Conservation (phyloP, 139 green algal genomes). For the Parachlorella kessleri region DNA sequence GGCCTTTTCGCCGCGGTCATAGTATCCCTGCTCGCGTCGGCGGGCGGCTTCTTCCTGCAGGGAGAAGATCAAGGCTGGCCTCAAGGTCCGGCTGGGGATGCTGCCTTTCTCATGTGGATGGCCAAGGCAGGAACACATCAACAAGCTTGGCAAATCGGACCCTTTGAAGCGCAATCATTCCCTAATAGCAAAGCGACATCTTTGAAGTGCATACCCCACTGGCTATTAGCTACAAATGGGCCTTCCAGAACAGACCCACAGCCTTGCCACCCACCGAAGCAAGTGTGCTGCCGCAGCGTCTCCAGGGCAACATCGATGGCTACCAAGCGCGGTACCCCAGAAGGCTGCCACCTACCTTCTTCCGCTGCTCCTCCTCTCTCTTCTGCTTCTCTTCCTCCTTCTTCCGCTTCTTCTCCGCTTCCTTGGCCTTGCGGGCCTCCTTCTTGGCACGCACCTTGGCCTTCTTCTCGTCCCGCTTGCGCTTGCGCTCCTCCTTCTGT, state of each 20-base stretch:
- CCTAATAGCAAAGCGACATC: not conserved
- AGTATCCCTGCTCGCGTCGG: slow-evolving; percentile 15
- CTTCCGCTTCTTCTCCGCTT: slow-evolving; percentile 30
- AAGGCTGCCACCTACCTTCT: not conserved
- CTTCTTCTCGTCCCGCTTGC: not conserved
- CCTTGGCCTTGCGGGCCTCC: slow-evolving; percentile 24
- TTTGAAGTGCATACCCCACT: not conserved
- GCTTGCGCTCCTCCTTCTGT: slow-evolving; percentile 25
- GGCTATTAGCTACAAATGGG: too few relatives aligned
- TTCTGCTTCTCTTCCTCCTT: slow-evolving; percentile 10
- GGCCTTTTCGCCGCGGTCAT: not conserved
- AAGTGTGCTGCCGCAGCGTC: not conserved
- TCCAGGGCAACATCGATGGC: not conserved
- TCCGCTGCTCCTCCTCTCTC: slow-evolving; percentile 4
- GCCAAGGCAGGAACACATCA: too few relatives aligned
- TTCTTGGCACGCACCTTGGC: slow-evolving; percentile 12
- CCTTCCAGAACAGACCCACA: too few relatives aligned
- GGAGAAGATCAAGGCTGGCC: too few relatives aligned
- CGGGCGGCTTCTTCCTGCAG: slow-evolving; percentile 1
- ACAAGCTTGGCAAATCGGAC: too few relatives aligned
- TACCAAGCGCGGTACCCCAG: not conserved
- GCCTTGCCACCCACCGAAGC: too few relatives aligned
- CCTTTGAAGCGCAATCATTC: too few relatives aligned
- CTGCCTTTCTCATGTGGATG: too few relatives aligned
- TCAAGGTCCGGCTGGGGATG: too few relatives aligned